Evolutionary conservation across 805 yeast species (phyloP).

Genomic region (Candida succiphila): DNA sequence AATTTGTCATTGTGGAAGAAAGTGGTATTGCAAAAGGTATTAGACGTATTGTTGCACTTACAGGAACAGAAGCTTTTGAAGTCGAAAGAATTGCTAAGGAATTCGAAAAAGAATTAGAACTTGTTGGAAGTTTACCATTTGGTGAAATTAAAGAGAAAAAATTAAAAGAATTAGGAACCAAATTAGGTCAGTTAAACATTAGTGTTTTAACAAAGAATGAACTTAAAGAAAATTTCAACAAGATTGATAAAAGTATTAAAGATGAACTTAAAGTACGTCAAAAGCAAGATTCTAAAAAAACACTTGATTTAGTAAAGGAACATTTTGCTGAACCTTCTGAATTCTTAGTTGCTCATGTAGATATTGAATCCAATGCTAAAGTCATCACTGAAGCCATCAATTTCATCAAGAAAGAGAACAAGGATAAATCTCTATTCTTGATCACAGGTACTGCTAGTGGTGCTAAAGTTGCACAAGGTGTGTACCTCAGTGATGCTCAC

Average conservation of each 20-base stretch:
- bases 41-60: slow-evolving; percentile 94
- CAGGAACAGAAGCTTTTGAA: slow-evolving; percentile 83
- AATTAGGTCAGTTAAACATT: slow-evolving; percentile 71
- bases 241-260: slow-evolving; percentile 76
- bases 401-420: slow-evolving; percentile 65
- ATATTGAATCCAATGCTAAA: slow-evolving; percentile 77
- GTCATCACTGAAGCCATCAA: slow-evolving; percentile 90
- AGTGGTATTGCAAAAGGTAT: slow-evolving; percentile 98
- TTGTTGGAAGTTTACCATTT: slow-evolving; percentile 53
- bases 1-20: slow-evolving; percentile 84
- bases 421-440: slow-evolving; percentile 68
- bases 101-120: slow-evolving; percentile 50
- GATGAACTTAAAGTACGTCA: slow-evolving; percentile 83
- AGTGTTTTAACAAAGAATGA: slow-evolving; percentile 73
- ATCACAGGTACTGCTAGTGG: slow-evolving; percentile 56
- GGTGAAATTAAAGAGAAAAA: slow-evolving; percentile 73
- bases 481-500: slow-evolving; percentile 70
- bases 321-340: slow-evolving; percentile 52
- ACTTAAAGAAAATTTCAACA: slow-evolving; percentile 63
- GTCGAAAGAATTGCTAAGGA: slow-evolving; percentile 80
- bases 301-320: slow-evolving; percentile 64
- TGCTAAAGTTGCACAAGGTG: slow-evolving; percentile 90
- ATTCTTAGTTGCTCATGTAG: slow-evolving; percentile 58
- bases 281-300: slow-evolving; percentile 78
- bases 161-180: slow-evolving; percentile 77